Evolutionary conservation across 1,284 basidiomycete genomes (phyloP), one percentile per base, ranked within the genome.

Genomic region (Phylloboletellus chloephorus): DNA sequence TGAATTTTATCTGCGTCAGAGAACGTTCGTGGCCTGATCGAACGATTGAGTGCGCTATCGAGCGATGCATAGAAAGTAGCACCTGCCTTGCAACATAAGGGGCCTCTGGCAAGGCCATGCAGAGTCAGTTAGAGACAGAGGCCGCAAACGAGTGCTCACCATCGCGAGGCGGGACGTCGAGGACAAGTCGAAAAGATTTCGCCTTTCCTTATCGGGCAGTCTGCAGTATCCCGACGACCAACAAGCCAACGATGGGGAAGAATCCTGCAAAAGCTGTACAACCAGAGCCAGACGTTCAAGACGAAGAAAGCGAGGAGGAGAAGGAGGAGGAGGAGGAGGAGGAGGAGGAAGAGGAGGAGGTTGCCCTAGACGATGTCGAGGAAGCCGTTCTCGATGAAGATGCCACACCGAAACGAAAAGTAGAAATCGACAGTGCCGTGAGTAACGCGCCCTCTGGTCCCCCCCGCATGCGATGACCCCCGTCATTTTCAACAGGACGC

Each of bases 1-100:
- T 98, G 77, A 94, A 91, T 69, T 88, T 89, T 74, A 92, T 86
- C 69, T 95, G 91, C n/a, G 93, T 97, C 60, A 98, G 74, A 46
- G 96, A 90, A 59, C 95, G 91, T 74, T 98, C 94, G 72, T 98
- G 95, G 52, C 95, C 94, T 86, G 66, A 39, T 42, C 37, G n/a
- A n/a, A 44, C 15, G 2, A n/a, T 21, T 48, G 33, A 46, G 36
- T 37, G 41, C 10, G 7, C 20, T 21, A 20, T 33, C 11, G 13
- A 24, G 21, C 4, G 16, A 23, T 34, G 31, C 20, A 23, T 40
- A 32, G 15, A n/a, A 35, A 34, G 28, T 25, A 39, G 31, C 7
- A 26, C 52, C 54, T 45, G 45, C 61, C 58, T 61, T 60, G 58
- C 12, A 60, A 37, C 28, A 60, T 42, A 38, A 60, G 60, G 33